phyloP scores from a whole-genome alignment of 2,329 filamentous ascomycete genomes.

The Ophiocordyceps australis region DNA sequence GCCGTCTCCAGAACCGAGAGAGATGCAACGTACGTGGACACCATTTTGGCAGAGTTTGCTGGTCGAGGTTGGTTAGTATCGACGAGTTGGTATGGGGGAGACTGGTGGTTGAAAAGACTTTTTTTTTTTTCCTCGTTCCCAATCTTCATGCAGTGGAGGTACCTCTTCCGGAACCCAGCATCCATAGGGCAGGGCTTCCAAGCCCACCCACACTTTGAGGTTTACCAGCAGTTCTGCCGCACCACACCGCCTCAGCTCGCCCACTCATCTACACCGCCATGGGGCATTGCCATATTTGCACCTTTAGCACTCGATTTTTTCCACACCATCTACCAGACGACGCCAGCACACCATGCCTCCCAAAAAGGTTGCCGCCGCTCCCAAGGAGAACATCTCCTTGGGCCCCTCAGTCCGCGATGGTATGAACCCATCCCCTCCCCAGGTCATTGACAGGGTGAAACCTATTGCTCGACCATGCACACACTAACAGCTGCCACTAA shows the following conservation, averaged over 20 bases:
- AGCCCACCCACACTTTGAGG: slow-evolving; percentile 7
- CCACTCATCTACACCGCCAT: slow-evolving; percentile 9
- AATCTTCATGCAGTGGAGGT: no score
- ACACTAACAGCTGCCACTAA: no score
- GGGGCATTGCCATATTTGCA: no score
- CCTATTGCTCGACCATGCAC: no score
- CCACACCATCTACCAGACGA: no score
- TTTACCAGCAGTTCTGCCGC: slow-evolving; percentile 13
- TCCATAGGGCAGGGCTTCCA: slow-evolving; percentile 16
- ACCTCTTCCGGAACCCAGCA: neutral
- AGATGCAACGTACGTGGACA: slow-evolving; percentile 33
- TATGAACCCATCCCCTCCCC: no score
- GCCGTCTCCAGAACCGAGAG: no score
- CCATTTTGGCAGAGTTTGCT: slow-evolving; percentile 23
- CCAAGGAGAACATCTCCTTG: slow-evolving; percentile 95
- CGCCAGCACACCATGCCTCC: slow-evolving; percentile 45
- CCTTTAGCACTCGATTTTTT: no score
- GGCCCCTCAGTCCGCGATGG: slow-evolving; percentile 94
- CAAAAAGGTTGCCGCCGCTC: slow-evolving; percentile 74
- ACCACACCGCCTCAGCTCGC: slow-evolving; percentile 14
- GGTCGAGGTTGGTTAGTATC: slow-evolving; percentile 20
- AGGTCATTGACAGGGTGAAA: no score
- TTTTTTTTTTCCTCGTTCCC: slow-evolving; percentile 4
- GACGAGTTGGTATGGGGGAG: no score
- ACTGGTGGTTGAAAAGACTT: slow-evolving; percentile 8